Evolutionary conservation across 2,329 filamentous ascomycete species (phyloP), one percentile per base, ranked within the genome.

Genomic region (Phoma herbarum): DNA sequence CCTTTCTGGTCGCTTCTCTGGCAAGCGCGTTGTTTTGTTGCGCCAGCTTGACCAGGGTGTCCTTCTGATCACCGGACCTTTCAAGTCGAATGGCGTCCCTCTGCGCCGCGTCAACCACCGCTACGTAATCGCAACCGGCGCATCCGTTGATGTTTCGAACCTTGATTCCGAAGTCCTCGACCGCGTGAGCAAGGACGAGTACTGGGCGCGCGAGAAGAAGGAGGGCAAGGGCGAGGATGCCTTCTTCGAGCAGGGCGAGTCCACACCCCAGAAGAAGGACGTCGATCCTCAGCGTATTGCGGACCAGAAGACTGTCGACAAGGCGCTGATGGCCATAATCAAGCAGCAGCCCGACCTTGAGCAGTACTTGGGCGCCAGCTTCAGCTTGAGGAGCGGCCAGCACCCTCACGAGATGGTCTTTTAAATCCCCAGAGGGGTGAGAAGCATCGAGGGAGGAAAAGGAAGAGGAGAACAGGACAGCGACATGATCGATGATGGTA

Each of bases 341-440:
- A 97, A 97, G 90, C 97, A 97, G 89, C 92, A 95, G 80, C 90
- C 92, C 72, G 85, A 93, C 82, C 90, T 99, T 74, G 85, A 89
- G 81, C 90, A 89, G 82, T 99, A 99, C 87, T 90, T 99, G 75
- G 86, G 87, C 77, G 91, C 90, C 81, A 92, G 90, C 80, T 99
- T 99, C 90, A 96, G 91, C 87, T 88, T 99, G 84, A 90, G 93
- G 85, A 96, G 94, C 86, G 93, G 94, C 80, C 94, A 99, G 88
- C 92, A 93, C 88, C 95, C 95, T 82, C 95, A 99, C 85, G 93
- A 97, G 89, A 98, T 99, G 95, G 91, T 92, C 83, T 99, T 94
- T 87, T 99, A 67, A 52, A 47, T 12, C 14, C 26, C 12, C 49
- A 29, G 10, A 26, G 14, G 43, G 22, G 14, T 14, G 29, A 31